Evolutionary conservation across 2,329 filamentous ascomycete genomes (phyloP), one percentile per base, ranked within the genome.

Genomic region (Aspergillus pseudotamarii): DNA sequence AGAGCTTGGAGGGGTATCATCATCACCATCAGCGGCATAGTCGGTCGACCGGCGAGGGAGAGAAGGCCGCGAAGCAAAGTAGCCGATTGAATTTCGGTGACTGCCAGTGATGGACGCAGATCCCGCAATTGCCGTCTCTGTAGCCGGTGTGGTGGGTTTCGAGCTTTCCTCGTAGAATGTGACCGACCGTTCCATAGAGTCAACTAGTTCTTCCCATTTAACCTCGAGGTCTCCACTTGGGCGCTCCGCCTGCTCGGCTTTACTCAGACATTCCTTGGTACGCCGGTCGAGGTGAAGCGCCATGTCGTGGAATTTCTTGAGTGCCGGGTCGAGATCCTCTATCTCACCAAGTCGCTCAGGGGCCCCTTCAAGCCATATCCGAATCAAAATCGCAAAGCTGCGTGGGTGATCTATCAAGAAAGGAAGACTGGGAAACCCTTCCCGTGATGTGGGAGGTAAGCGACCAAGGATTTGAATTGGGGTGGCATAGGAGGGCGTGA

Each of bases 351-450:
- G 69, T 57, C 78, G 73, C 61, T 79, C 68, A 23, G 81, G 73
- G 58, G 78, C 74, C 50, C 74, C 73, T 54, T 79, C 73, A 21
- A 83, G 74, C 81, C 82, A 81, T 59, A 82, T 70, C 55, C 91
- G 91, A 26, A 96, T 90, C 21, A 99, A 80, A 43, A 90, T 89
- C 0, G 95, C 93, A 70, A 94, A 93, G 70, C 92, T 94, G 65
- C 92, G 88, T 9, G 93, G 88, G 66, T 94, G 90, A 70, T 99
- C 95, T 65, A 99, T 91, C 4, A 99, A 85, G 75, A 96, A 97
- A 0, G 95, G 95, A 16, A 99, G 83, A 53, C 92, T 95, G 0
- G 94, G 94, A 71, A 97, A 97, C 0, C 95, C 95, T 80, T 99
- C 95, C 61, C 92, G 88, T 10, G 92, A 92, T 0, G 90, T 89